Percentiles rank a stretch among this genome's conserved stretches.
These are phyloP conservation scores for Eutrema heterophyllum DNA, from an alignment of 345 rosid species.

Conservation along the genomic window DNA sequence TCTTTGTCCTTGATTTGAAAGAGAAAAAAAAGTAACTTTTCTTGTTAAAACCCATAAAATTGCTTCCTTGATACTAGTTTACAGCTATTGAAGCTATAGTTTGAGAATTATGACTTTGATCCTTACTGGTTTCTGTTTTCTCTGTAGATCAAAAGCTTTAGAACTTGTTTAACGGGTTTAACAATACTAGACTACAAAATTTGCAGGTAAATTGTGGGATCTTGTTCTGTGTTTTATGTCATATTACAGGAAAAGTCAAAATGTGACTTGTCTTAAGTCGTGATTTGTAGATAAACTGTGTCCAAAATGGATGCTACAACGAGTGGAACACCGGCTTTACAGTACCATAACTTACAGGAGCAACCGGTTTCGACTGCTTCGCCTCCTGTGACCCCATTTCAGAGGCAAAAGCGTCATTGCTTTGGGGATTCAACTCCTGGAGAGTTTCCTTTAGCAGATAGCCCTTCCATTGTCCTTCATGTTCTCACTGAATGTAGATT, in stretches of 20 bases:
- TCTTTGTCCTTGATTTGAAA: not conserved
- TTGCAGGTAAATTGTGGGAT: not conserved
- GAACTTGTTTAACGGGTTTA: conserved; percentile 46
- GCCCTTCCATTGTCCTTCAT: conserved; percentile 88
- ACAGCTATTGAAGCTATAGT: not conserved
- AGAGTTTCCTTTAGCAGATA: conserved; percentile 95
- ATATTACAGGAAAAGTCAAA: conserved; percentile 28
- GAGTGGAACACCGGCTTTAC: conserved; percentile 62
- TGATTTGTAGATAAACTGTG: conserved; percentile 60
- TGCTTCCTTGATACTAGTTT: not conserved
- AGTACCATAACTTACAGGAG: conserved; percentile 67
- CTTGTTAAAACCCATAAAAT: not conserved
- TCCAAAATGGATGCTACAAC: conserved; percentile 80
- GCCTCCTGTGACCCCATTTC: conserved; percentile 49
- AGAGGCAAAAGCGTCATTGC: conserved; percentile 69
- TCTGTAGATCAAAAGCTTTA: conserved; percentile 43
- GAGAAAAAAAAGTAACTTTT: not conserved
- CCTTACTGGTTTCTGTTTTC: conserved; percentile 8
- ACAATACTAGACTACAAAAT: conserved; percentile 28
- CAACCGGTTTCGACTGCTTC: conserved; percentile 55
- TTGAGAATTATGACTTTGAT: conserved; percentile 6
- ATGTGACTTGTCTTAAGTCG: conserved; percentile 29
- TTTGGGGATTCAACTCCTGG: conserved; percentile 87
- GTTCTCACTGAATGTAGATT: conserved; percentile 82
- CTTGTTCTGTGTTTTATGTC: conserved; percentile 10